Evolutionary conservation across 164 flowering plant species (phyloP).

Genomic region (Vitis rupestris): DNA sequence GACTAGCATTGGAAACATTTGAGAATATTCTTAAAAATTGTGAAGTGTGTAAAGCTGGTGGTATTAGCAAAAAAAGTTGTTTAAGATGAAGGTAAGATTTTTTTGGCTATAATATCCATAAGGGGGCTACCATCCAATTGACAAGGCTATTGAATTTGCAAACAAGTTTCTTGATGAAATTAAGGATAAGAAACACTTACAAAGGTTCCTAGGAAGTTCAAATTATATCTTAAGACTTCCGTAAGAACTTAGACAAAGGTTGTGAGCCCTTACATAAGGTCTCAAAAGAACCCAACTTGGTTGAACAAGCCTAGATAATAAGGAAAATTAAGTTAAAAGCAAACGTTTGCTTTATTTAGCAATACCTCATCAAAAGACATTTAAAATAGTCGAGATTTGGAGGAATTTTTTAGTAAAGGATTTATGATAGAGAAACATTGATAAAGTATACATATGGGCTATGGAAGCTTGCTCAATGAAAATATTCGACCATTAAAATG

Average conservation of each 20-base stretch:
- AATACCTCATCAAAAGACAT: background rate
- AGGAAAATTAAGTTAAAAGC: background rate
- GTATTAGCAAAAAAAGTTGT: background rate
- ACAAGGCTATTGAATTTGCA: background rate
- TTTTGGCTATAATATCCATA: background rate
- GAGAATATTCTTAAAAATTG: background rate
- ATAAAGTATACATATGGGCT: background rate
- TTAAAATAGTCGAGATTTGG: constrained; percentile 10
- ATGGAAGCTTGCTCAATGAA: background rate
- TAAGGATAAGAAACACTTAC: background rate
- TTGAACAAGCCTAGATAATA: background rate
- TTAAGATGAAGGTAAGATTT: background rate
- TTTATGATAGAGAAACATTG: background rate
- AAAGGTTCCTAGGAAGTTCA: background rate
- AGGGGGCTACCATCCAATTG: background rate
- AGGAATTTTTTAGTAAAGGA: constrained; percentile 5
- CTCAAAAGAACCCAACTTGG: background rate
- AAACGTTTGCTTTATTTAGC: background rate
- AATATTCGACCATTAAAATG: constrained; percentile 6
- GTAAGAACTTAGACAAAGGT: background rate
- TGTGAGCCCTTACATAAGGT: background rate
- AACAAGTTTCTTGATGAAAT: constrained; percentile 1
- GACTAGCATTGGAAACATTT: constrained; percentile 5
- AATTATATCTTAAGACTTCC: background rate
- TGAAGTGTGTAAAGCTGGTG: background rate